A percentile compares a stretch with the other conserved stretches of the same genome.
Conservation (phyloP, 2,329 filamentous ascomycete genomes). For the Xylariaceae sp. region DNA sequence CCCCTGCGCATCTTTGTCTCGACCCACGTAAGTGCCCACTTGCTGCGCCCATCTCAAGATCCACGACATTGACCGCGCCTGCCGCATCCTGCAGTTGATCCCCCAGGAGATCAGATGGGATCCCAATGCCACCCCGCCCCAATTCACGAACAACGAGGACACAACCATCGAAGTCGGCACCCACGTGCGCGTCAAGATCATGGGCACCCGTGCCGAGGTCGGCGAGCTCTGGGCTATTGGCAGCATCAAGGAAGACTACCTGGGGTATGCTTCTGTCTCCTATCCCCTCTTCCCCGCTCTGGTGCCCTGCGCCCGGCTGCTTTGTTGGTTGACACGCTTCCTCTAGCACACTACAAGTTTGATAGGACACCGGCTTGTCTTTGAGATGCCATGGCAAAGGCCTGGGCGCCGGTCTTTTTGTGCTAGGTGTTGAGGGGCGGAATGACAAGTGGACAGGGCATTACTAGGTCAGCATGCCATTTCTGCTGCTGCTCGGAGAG, state of each 20-base stretch:
- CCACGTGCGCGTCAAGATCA: slow-evolving; percentile 89
- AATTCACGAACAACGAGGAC: slow-evolving; percentile 93
- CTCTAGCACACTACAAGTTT: slow-evolving; percentile 28
- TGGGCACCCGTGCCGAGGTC: slow-evolving; percentile 90
- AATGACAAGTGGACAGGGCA: slow-evolving; percentile 10
- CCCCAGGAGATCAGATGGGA: slow-evolving; percentile 91
- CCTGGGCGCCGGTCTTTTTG: slow-evolving; percentile 2
- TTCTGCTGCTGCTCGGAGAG: too few species aligned
- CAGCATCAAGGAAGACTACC: slow-evolving; percentile 85
- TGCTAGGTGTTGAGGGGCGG: slow-evolving; percentile 1
- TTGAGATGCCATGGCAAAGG: slow-evolving; percentile 1
- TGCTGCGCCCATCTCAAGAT: slow-evolving; percentile 3
- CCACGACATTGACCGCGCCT: slow-evolving; percentile 24
- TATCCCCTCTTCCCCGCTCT: too few species aligned
- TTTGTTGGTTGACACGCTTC: slow-evolving; percentile 10
- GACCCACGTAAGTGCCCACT: slow-evolving; percentile 60
- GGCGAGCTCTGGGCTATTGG: slow-evolving; percentile 96
- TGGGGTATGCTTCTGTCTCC: slow-evolving; percentile 49
- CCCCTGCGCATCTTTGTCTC: slow-evolving; percentile 78
- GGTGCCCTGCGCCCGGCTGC: too few species aligned
- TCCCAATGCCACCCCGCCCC: slow-evolving; percentile 91
- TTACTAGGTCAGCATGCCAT: background rate
- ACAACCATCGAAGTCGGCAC: slow-evolving; percentile 91
- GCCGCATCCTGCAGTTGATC: slow-evolving; percentile 63
- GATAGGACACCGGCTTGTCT: slow-evolving; percentile 7